phyloP scores from a whole-genome alignment of 306 rosid genomes.

The Elaeagnus macrophylla region DNA sequence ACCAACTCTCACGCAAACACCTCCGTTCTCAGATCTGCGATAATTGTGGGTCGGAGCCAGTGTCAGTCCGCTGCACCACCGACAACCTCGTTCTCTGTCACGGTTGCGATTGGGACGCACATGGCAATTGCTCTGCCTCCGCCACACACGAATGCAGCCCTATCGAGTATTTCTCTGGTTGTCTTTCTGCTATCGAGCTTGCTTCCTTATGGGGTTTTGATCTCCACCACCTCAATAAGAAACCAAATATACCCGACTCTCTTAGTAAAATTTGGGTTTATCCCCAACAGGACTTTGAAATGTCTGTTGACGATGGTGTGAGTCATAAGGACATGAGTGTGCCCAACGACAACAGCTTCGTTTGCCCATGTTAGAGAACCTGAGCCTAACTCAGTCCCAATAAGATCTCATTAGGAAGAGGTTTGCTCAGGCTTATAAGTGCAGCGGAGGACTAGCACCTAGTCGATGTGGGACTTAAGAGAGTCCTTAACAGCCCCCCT shows the following conservation, averaged over 20 bases:
- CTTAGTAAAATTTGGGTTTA: constrained; percentile 10
- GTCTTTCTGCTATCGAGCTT: constrained; percentile 47
- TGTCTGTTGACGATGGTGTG: constrained; percentile 17
- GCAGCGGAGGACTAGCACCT: no score
- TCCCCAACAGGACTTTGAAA: constrained; percentile 12
- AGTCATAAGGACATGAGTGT: constrained; percentile 36
- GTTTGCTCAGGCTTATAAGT: no score
- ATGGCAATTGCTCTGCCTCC: constrained; percentile 35
- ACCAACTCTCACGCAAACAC: constrained; percentile 52
- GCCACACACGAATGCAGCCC: constrained; percentile 36
- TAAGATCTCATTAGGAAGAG: no score
- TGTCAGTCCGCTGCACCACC: constrained; percentile 44
- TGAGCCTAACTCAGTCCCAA: no score
- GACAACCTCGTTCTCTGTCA: constrained; percentile 58
- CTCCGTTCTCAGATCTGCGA: constrained; percentile 60
- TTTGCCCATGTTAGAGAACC: no score
- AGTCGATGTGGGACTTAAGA: no score
- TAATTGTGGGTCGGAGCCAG: constrained; percentile 43
- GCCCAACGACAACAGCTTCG: constrained; percentile 28
- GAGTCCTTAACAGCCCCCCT: no score
- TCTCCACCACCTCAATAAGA: constrained; percentile 19
- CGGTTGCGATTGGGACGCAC: constrained; percentile 56
- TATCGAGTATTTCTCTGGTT: constrained; percentile 47
- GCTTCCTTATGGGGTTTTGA: constrained; percentile 47
- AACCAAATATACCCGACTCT: constrained; percentile 9